Evolutionary conservation across 371 early-diverging fungal genomes (phyloP).

Genomic region (Enteropsectra breve): DNA sequence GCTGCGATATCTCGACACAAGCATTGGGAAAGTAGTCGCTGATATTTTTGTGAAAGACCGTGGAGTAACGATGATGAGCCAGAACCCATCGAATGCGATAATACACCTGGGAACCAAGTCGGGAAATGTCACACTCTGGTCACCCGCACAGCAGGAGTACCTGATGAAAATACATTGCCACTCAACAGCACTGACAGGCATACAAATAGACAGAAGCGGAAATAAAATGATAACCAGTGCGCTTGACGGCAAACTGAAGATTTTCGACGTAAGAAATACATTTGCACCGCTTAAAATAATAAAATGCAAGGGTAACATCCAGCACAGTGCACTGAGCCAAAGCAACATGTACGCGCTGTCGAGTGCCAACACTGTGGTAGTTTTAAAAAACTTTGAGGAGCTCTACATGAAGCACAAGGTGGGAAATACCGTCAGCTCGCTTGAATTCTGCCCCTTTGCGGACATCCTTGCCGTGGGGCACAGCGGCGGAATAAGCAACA

Average conservation of each 20-base stretch:
- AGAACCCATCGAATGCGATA: conserved; percentile 81
- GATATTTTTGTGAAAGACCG: conserved; percentile 60
- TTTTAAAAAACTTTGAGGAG: conserved; percentile 66
- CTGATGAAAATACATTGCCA: conserved; percentile 87
- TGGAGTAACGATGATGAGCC: conserved; percentile 57
- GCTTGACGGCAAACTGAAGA: conserved; percentile 73
- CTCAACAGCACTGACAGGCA: conserved; percentile 69
- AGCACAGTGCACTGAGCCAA: conserved; percentile 70
- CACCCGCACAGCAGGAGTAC: conserved; percentile 70
- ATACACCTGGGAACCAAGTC: conserved; percentile 78
- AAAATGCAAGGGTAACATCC: conserved; percentile 64
- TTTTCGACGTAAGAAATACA: conserved; percentile 81
- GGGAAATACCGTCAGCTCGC: conserved; percentile 62
- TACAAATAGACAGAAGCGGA: conserved; percentile 76
- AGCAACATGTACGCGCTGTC: conserved; percentile 73
- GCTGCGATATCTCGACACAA: conserved; percentile 85
- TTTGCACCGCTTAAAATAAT: conserved; percentile 69
- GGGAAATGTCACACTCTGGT: conserved; percentile 85
- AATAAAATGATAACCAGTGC: conserved; percentile 81
- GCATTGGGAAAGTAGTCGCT: conserved; percentile 75
- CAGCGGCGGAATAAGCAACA: conserved; percentile 67
- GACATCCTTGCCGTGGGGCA: conserved; percentile 88
- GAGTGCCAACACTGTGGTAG: conserved; percentile 66
- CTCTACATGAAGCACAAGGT: conserved; percentile 78
- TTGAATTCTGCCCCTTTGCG: conserved; percentile 82